Percentiles rank a stretch among this genome's conserved stretches.
Evolutionary conservation across 768 basidiomycete genomes (phyloP).

Genomic region (Russula abietina): DNA sequence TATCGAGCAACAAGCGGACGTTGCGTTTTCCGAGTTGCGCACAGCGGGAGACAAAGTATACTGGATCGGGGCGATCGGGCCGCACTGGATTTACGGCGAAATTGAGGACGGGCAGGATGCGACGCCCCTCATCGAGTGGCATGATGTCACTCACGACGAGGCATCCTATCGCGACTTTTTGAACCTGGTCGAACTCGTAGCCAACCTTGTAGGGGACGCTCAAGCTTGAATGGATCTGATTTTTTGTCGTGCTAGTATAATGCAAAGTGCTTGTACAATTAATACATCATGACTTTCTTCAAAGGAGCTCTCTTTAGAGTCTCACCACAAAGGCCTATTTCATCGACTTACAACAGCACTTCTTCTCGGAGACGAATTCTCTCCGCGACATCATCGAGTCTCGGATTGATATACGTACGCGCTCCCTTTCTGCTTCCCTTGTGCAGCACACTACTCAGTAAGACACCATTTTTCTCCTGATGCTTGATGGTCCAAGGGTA

Average conservation of each 20-base stretch:
- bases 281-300: no score
- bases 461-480: background rate
- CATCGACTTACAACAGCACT: no score
- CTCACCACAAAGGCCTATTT: no score
- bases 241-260: no score
- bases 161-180: background rate
- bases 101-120: background rate
- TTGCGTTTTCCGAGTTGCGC: background rate
- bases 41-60: background rate
- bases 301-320: no score
- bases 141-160: background rate
- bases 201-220: no score
- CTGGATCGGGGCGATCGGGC: background rate
- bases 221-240: no score
- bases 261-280: no score
- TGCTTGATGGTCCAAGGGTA: constrained; percentile 64
- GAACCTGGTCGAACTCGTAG: background rate
- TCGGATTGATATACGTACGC: constrained; percentile 71
- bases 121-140: background rate
- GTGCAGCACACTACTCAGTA: background rate
- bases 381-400: constrained; percentile 71
- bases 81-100: background rate
- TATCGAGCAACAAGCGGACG: background rate
- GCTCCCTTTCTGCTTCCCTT: background rate
- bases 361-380: constrained; percentile 25